Percentiles rank a stretch among this genome's conserved stretches.
phyloP scores from a whole-genome alignment of 2,329 filamentous ascomycete genomes.

The Aspergillus uvarum region DNA sequence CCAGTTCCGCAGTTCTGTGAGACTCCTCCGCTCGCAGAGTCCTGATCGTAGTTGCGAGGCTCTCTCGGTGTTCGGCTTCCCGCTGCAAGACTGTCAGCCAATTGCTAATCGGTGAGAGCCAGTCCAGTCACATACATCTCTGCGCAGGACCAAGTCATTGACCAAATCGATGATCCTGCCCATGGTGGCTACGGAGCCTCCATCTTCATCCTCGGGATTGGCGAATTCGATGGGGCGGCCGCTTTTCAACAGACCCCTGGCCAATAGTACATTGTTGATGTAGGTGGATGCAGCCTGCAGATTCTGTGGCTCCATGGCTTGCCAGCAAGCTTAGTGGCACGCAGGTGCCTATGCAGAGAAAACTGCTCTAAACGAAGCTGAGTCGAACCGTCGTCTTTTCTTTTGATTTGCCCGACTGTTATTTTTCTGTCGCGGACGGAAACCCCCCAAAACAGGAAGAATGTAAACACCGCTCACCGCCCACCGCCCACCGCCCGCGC shows the following conservation, averaged over 20 bases:
- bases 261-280: constrained; percentile 65
- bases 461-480: constrained; percentile 39
- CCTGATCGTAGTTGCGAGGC: constrained; percentile 74
- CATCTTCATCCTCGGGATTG: constrained; percentile 63
- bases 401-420: constrained; percentile 6
- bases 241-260: constrained; percentile 61
- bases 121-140: constrained; percentile 67
- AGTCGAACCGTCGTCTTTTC: neutral
- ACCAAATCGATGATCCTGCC: constrained; percentile 86
- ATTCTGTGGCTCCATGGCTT: constrained; percentile 49
- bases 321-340: constrained; percentile 25
- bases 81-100: constrained; percentile 54
- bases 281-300: constrained; percentile 63
- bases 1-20: constrained; percentile 69
- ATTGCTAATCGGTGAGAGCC: neutral
- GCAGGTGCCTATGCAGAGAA: constrained; percentile 3
- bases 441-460: constrained; percentile 43
- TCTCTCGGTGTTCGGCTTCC: constrained; percentile 85
- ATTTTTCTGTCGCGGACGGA: constrained; percentile 16
- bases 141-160: constrained; percentile 85
- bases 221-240: constrained; percentile 72
- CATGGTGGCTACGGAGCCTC: constrained; percentile 66
- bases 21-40: constrained; percentile 72
- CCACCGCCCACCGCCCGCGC: too few relatives aligned
- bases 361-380: constrained; percentile 4